phyloP scores from a whole-genome alignment of 2,329 filamentous ascomycete species.

The Pyrenochaeta sp. region DNA sequence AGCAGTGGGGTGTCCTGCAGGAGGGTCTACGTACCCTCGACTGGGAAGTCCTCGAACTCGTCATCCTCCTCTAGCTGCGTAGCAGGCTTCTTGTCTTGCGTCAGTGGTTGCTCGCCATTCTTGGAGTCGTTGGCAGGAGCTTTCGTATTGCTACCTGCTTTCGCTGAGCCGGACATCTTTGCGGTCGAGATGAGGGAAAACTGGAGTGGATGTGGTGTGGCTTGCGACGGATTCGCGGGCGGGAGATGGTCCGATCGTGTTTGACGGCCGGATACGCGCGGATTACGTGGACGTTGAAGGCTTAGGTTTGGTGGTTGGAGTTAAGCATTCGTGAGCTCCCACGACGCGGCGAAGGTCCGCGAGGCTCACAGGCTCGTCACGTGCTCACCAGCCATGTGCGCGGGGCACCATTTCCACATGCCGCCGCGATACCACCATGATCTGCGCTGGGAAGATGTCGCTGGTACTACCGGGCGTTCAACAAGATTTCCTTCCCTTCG shows the following conservation, averaged over 20 bases:
- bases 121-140: constrained; percentile 45
- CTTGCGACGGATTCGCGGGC: too few relatives aligned
- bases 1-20: background rate
- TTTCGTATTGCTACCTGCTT: constrained; percentile 52
- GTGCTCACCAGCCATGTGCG: constrained; percentile 15
- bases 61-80: constrained; percentile 92
- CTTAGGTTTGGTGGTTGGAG: constrained; percentile 2
- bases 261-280: too few relatives aligned
- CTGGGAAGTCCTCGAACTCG: constrained; percentile 98
- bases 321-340: constrained; percentile 25
- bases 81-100: constrained; percentile 65
- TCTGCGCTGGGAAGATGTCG: constrained; percentile 5
- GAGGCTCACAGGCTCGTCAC: constrained; percentile 25
- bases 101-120: constrained; percentile 51
- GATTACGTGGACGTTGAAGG: background rate
- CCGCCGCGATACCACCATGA: background rate
- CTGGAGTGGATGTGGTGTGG: background rate
- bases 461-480: background rate
- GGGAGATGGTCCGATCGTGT: too few relatives aligned
- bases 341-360: constrained; percentile 19
- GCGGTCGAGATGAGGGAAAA: background rate
- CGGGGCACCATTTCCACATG: constrained; percentile 7
- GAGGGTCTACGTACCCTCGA: constrained; percentile 74
- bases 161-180: constrained; percentile 58
- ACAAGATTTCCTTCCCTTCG: background rate